A percentile compares a stretch with the other conserved stretches of the same genome.
These are phyloP conservation scores for Eimeria sp. DNA, from an alignment of 169 alveolate species.

Conservation along the genomic window DNA sequence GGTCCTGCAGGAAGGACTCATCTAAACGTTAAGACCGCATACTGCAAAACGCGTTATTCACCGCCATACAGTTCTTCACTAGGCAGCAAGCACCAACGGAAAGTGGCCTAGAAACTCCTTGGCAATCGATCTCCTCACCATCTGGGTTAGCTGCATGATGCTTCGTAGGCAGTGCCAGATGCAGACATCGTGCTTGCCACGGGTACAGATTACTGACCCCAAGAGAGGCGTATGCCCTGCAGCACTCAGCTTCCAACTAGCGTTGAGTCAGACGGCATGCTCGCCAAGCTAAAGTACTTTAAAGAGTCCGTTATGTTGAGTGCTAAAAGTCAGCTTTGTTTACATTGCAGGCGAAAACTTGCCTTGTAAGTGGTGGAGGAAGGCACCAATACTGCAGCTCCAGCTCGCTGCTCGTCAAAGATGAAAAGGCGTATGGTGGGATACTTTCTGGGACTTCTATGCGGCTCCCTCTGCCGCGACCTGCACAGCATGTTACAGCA, in stretches of 20 bases:
- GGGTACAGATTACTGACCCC: slow-evolving; percentile 73
- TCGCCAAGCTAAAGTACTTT: neutral
- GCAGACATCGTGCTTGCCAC: slow-evolving; percentile 83
- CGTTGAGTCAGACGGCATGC: neutral
- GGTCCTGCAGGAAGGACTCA: slow-evolving; percentile 5
- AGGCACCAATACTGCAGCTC: slow-evolving; percentile 72
- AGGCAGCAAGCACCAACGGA: neutral
- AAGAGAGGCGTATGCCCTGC: slow-evolving; percentile 69
- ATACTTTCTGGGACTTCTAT: slow-evolving; percentile 43
- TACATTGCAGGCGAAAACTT: neutral
- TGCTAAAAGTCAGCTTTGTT: neutral
- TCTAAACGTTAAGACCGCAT: neutral
- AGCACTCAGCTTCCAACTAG: neutral
- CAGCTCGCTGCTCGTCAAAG: slow-evolving; percentile 18
- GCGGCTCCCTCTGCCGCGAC: slow-evolving; percentile 59
- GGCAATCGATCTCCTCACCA: neutral
- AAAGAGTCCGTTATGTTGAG: neutral
- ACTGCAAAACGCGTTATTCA: neutral
- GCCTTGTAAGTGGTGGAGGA: slow-evolving; percentile 62
- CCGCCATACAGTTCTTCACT: neutral
- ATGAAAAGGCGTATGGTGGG: slow-evolving; percentile 19
- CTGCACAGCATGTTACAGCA: slow-evolving; percentile 41
- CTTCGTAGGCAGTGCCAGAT: slow-evolving; percentile 60
- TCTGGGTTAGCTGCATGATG: neutral
- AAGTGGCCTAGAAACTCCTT: neutral